Percentiles rank a stretch among this genome's conserved stretches.
These are phyloP conservation scores for Pelargonium myrrhifolium DNA, from an alignment of 441 rosid species.

Conservation along the genomic window DNA sequence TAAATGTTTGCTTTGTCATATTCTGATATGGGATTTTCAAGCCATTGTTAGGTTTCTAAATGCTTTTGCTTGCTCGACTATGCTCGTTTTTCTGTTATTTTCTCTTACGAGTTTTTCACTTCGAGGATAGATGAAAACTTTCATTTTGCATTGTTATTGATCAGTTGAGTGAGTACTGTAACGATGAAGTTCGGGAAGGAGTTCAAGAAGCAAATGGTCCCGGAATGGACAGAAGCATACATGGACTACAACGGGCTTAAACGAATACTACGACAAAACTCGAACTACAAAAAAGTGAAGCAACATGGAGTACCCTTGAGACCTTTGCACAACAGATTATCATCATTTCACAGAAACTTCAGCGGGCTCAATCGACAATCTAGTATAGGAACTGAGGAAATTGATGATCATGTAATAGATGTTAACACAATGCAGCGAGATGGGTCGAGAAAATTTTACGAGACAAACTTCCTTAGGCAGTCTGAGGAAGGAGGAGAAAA, in stretches of 20 bases:
- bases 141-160: neutral
- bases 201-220: conserved; percentile 53
- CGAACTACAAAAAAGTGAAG: conserved; percentile 15
- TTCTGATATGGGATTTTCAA: neutral
- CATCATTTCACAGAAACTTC: conserved; percentile 57
- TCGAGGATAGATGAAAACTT: neutral
- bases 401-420: conserved; percentile 48
- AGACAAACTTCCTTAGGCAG: conserved; percentile 45
- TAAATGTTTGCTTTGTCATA: too few relatives aligned
- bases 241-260: conserved; percentile 56
- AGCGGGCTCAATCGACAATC: conserved; percentile 54
- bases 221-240: conserved; percentile 71
- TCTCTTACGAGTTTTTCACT: neutral
- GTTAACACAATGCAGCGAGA: conserved; percentile 30
- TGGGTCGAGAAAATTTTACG: conserved; percentile 17
- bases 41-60: neutral
- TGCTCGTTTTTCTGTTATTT: neutral
- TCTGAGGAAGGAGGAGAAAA: conserved; percentile 52
- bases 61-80: neutral
- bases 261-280: conserved; percentile 33
- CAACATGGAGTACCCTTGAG: neutral
- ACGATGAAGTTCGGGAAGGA: conserved; percentile 35
- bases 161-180: neutral
- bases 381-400: conserved; percentile 20
- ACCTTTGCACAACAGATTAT: conserved; percentile 13